phyloP scores from a whole-genome alignment of 2,329 filamentous ascomycete species.

The Cladosporium sp. region DNA sequence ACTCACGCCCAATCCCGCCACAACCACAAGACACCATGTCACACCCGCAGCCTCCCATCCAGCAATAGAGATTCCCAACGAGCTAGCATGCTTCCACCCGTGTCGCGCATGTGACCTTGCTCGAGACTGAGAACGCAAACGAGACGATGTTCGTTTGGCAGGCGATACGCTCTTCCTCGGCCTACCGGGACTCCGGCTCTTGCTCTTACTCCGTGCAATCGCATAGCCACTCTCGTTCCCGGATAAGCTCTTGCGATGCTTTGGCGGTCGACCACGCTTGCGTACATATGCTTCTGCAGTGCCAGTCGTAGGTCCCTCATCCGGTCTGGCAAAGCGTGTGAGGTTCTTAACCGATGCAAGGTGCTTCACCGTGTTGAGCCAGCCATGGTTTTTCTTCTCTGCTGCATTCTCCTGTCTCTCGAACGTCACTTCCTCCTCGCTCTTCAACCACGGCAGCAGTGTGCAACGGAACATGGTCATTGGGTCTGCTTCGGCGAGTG shows the following conservation, averaged over 20 bases:
- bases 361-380: conserved; percentile 13
- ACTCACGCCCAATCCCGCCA: conserved; percentile 5
- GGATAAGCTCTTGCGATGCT: conserved; percentile 13
- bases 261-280: conserved; percentile 14
- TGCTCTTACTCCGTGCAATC: conserved; percentile 8
- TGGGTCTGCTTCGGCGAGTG: conserved; percentile 4
- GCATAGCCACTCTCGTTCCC: conserved; percentile 15
- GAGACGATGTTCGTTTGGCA: neutral
- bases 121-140: conserved; percentile 10
- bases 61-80: neutral
- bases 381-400: neutral
- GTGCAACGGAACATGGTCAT: conserved; percentile 10
- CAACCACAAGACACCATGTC: conserved; percentile 11
- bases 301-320: conserved; percentile 17
- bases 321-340: conserved; percentile 12
- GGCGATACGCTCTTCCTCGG: conserved; percentile 13
- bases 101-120: conserved; percentile 4
- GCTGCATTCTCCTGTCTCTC: neutral
- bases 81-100: neutral
- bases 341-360: conserved; percentile 14
- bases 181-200: conserved; percentile 9
- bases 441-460: conserved; percentile 15
- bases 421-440: neutral
- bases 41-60: conserved; percentile 16
- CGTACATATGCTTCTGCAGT: conserved; percentile 13